A percentile compares a stretch with the other conserved stretches of the same genome.
Conservation (phyloP, 179 eudicot species). For the Beta lomatogona region DNA sequence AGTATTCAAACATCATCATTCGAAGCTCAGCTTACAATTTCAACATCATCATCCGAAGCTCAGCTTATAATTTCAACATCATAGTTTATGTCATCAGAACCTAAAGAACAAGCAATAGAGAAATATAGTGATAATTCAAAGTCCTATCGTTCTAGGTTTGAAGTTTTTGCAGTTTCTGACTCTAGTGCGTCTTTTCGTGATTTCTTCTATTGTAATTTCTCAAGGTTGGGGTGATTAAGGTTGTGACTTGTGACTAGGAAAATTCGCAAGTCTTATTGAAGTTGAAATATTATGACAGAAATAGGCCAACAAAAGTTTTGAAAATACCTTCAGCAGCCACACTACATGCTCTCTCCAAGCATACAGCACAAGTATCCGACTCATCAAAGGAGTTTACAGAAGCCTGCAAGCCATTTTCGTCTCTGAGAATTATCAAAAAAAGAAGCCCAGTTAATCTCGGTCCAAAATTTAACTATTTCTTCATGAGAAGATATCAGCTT, state of each 20-base stretch:
- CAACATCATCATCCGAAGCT: too few relatives aligned
- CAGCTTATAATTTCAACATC: neutral
- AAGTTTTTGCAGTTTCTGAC: neutral
- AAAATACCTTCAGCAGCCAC: slow-evolving; percentile 91
- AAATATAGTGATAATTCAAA: neutral
- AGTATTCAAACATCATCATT: too few relatives aligned
- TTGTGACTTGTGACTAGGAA: neutral
- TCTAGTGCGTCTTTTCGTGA: neutral
- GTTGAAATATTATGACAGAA: neutral
- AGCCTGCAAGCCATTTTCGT: slow-evolving; percentile 63
- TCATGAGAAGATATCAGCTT: neutral
- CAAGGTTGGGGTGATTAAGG: neutral
- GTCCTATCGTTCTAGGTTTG: neutral
- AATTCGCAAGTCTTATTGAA: neutral
- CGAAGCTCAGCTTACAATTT: too few relatives aligned
- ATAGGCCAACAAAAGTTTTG: neutral
- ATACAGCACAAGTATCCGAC: slow-evolving; percentile 83
- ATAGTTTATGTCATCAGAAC: too few relatives aligned
- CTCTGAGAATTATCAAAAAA: slow-evolving; percentile 44
- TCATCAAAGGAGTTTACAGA: slow-evolving; percentile 62
- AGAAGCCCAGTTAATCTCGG: slow-evolving; percentile 14
- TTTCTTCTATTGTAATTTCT: neutral
- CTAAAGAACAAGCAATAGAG: neutral
- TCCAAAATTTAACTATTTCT: neutral
- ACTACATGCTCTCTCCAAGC: slow-evolving; percentile 86